A percentile compares a stretch with the other conserved stretches of the same genome.
These are phyloP conservation scores for Voacanga thouarsii DNA, from an alignment of 257 asterid species.

Conservation along the genomic window DNA sequence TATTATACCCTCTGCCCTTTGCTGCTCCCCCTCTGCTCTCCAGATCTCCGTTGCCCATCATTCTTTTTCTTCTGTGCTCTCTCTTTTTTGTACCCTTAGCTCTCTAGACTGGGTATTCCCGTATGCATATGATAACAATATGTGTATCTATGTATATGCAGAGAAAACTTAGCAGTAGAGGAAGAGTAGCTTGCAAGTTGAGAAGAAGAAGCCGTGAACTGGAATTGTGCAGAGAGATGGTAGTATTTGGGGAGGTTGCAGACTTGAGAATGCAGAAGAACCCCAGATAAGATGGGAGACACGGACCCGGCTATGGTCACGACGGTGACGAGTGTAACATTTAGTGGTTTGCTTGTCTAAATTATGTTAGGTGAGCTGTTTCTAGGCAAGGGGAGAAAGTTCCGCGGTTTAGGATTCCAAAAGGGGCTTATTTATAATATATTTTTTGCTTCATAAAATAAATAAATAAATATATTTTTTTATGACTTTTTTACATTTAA, in stretches of 20 bases:
- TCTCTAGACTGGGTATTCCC: background rate
- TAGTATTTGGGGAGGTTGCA: slow-evolving; percentile 5
- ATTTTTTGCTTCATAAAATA: too few species aligned
- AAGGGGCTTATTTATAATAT: too few species aligned
- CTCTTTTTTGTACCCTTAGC: background rate
- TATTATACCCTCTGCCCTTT: slow-evolving; percentile 40
- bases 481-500: too few species aligned
- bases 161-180: slow-evolving; percentile 9
- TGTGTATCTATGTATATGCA: too few species aligned
- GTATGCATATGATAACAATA: background rate
- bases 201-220: slow-evolving; percentile 27
- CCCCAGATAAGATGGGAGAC: background rate
- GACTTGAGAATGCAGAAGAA: background rate
- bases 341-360: slow-evolving; percentile 16
- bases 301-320: background rate
- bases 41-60: slow-evolving; percentile 64
- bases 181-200: slow-evolving; percentile 48
- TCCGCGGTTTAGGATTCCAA: background rate
- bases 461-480: too few species aligned
- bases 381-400: background rate
- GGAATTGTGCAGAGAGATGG: slow-evolving; percentile 19
- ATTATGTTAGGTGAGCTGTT: slow-evolving; percentile 23
- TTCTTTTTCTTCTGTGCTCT: slow-evolving; percentile 5
- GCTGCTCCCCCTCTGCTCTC: slow-evolving; percentile 48
- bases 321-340: background rate